Conservation (phyloP, 2,329 filamentous ascomycete genomes). For the Sporothrix euskadiensis region DNA sequence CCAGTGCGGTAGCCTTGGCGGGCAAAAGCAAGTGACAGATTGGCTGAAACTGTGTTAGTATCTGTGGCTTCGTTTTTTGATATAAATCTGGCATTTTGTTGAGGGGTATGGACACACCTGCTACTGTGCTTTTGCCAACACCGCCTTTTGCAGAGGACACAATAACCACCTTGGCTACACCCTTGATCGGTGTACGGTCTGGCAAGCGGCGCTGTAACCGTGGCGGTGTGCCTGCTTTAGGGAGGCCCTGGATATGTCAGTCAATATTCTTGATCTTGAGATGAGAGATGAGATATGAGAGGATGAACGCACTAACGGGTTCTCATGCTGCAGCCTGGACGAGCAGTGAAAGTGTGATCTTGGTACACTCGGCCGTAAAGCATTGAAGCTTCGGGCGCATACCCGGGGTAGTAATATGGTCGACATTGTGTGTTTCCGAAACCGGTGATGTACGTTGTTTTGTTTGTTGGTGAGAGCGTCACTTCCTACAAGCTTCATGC, state of each 20-base stretch:
- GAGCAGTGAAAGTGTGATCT: constrained; percentile 53
- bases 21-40: constrained; percentile 84
- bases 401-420: neutral
- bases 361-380: constrained; percentile 28
- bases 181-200: constrained; percentile 73
- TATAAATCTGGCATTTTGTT: neutral
- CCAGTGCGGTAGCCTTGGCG: constrained; percentile 78
- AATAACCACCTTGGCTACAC: constrained; percentile 91
- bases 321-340: constrained; percentile 69
- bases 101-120: constrained; percentile 52
- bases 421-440: constrained; percentile 13
- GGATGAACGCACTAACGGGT: constrained; percentile 67
- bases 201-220: constrained; percentile 80
- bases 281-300: neutral
- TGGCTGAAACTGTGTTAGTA: constrained; percentile 48
- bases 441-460: neutral
- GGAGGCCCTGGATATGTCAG: constrained; percentile 67
- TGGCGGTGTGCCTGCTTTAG: constrained; percentile 71
- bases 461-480: constrained; percentile 9
- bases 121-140: constrained; percentile 95
- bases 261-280: neutral
- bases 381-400: constrained; percentile 30
- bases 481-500: neutral
- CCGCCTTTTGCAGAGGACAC: constrained; percentile 96
- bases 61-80: neutral